Percentiles rank a stretch among this genome's conserved stretches.
phyloP scores from a whole-genome alignment of 176 grass and related monocot species.

The bread wheat (Triticum aestivum) region DNA sequence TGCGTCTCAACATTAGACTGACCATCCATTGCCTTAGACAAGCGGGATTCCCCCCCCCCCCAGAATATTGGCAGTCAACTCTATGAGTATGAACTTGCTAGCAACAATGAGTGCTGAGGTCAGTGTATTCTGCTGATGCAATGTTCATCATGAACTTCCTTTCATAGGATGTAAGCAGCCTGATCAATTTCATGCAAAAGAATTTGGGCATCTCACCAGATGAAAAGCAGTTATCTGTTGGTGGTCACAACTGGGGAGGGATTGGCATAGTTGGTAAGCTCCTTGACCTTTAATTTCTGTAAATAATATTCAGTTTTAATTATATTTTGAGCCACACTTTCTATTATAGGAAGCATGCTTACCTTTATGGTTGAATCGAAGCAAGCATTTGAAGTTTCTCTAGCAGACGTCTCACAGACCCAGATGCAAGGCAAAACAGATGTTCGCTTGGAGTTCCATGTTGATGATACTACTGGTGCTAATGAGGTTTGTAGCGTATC shows the following conservation, averaged over 20 bases:
- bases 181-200: slow-evolving; percentile 85
- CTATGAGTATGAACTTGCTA: background rate
- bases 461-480: slow-evolving; percentile 96
- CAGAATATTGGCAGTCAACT: background rate
- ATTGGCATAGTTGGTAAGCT: slow-evolving; percentile 81
- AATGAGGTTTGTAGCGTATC: slow-evolving; percentile 61
- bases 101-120: background rate
- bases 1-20: background rate
- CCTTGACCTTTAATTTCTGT: slow-evolving; percentile 1
- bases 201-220: slow-evolving; percentile 71
- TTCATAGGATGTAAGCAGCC: slow-evolving; percentile 77
- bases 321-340: slow-evolving; percentile 1
- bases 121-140: slow-evolving; percentile 32
- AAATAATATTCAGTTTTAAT: slow-evolving; percentile 23
- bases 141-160: slow-evolving; percentile 16
- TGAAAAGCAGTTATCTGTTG: slow-evolving; percentile 92
- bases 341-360: slow-evolving; percentile 76
- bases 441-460: slow-evolving; percentile 92
- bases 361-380: slow-evolving; percentile 85
- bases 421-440: slow-evolving; percentile 99
- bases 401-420: slow-evolving; percentile 94
- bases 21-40: background rate
- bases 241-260: slow-evolving; percentile 78
- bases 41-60: background rate
- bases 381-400: slow-evolving; percentile 95